Evolutionary conservation across 768 basidiomycete species (phyloP), one percentile per base, ranked within the genome.

Genomic region (Termitomyces sp.): DNA sequence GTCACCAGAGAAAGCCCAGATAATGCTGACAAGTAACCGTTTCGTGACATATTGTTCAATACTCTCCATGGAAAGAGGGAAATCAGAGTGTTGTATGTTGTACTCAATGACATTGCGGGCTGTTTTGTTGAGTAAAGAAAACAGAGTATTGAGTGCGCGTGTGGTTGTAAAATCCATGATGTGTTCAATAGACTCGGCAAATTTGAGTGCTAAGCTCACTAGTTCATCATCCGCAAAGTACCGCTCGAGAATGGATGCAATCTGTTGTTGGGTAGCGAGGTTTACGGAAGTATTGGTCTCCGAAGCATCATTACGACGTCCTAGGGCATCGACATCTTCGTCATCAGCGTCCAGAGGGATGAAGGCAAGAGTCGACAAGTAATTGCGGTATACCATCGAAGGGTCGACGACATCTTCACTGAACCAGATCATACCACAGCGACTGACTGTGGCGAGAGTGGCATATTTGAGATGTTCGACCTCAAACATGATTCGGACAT

Each of bases 361-460:
- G 2, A 85, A 76, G 0, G 87, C 79, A 28, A 98, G 77, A 0
- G 87, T 87, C 53, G 83, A 79, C 47, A 99, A 83, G 67, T 98
- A 96, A 68, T 98, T 82, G 52, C 82, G 85, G 71, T 90, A 97
- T 18, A 97, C 83, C 97, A 98, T 98, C 0, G 79, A 74, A 6
- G 94, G 86, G 62, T 92, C 88, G 28, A 99, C 85, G 49, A 97
- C 86, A 62, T 98, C 94, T 58, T 98, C 94, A 69, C 94, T 98
- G 76, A 99, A 99, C 97, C 97, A 99, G 65, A 99, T 96, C 97
- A 99, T 99, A 70, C 97, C 97, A 67, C 97, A 99, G 56, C 97
- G 95, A 84, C 94, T 97, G 79, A 99, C 97, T 28, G 97, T 99
- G 16, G 97, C 97, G 54, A 90, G 85, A 3, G 97, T 99, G 0